Base-by-base conservation (phyloP, 192 early-diverging fungal species). In the Podila epigama region DNA sequence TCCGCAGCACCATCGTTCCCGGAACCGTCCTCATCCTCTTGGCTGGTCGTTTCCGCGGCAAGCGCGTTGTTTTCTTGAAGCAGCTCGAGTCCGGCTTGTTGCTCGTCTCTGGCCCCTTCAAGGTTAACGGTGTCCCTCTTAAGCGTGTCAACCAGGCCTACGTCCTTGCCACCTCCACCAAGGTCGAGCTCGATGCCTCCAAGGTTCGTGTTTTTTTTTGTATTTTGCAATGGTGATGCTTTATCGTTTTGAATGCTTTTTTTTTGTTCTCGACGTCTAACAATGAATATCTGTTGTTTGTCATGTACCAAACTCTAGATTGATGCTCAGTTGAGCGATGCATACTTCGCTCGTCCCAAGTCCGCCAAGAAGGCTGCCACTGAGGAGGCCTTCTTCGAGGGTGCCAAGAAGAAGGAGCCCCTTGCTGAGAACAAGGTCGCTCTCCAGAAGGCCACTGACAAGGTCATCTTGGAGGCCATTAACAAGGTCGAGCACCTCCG, bases 161-260 rank as follows among this genome's bases (percentile, higher is more conserved):
- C 87, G 98, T 95, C 75, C 92, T 98, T 83, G 97, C 97, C 78
- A 99, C 97, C 80, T 98, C 98, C 77, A 98, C 98, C 90, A 98
- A 97, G 89, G 78, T 99, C 60, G 95, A 99, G 79, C 57, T 99
- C 58, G 85, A 90, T 64, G 84, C 83, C 67, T 86, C 90, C 81
- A 85, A 88, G 79, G 88, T 91, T n/a, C n/a, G n/a, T n/a, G n/a
- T n/a, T n/a, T n/a, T n/a, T n/a, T n/a, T n/a, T n/a, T n/a, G n/a
- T n/a, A n/a, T n/a, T n/a, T n/a, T n/a, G n/a, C n/a, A n/a, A n/a
- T n/a, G n/a, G n/a, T n/a, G n/a, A n/a, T n/a, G n/a, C n/a, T n/a
- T n/a, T n/a, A n/a, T n/a, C n/a, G 1, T 22, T 2, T 6, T 48
- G n/a, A 5, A 48, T 9, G 42, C 44, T 0, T 48, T 7, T 48